Evolutionary conservation across 352 stramenopile genomes (phyloP).

Genomic region (Sclerospora graminicola): DNA sequence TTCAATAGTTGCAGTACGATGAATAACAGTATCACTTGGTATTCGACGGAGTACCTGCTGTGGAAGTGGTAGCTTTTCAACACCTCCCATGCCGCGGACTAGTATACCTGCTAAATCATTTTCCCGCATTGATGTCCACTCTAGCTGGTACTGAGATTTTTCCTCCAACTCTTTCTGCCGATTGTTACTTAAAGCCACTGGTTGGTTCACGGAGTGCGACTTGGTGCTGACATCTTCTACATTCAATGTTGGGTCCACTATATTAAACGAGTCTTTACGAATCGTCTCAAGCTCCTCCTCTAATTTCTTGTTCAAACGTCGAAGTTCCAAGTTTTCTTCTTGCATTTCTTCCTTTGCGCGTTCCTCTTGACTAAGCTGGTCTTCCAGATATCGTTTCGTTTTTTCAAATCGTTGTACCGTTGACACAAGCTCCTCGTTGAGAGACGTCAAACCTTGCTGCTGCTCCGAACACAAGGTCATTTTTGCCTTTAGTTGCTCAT

Average conservation of each 20-base stretch:
- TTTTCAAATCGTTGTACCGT: slow-evolving; percentile 51
- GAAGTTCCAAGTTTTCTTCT: slow-evolving; percentile 64
- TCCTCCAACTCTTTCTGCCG: slow-evolving; percentile 32
- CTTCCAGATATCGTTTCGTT: slow-evolving; percentile 65
- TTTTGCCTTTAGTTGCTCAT: slow-evolving; percentile 38
- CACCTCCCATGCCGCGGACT: slow-evolving; percentile 4
- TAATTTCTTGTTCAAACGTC: slow-evolving; percentile 64
- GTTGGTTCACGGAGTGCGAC: no score
- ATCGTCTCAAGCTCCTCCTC: slow-evolving; percentile 18
- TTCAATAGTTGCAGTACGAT: no score
- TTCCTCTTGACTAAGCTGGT: slow-evolving; percentile 71
- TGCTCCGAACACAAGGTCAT: slow-evolving; percentile 36
- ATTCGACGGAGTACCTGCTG: slow-evolving; percentile 50
- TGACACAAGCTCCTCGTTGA: slow-evolving; percentile 55
- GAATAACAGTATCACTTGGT: slow-evolving; percentile 51
- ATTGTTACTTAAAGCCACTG: no score
- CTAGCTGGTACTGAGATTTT: slow-evolving; percentile 29
- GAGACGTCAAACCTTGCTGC: slow-evolving; percentile 40
- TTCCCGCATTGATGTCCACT: slow-evolving; percentile 60
- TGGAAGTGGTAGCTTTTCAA: slow-evolving; percentile 14
- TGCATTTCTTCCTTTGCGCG: slow-evolving; percentile 55
- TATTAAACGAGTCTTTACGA: slow-evolving; percentile 18
- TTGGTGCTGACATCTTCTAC: no score
- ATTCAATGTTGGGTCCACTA: no score
- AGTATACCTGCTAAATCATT: slow-evolving; percentile 41